phyloP scores from a whole-genome alignment of 2,329 filamentous ascomycete genomes.

The Macrophomina phaseolina region DNA sequence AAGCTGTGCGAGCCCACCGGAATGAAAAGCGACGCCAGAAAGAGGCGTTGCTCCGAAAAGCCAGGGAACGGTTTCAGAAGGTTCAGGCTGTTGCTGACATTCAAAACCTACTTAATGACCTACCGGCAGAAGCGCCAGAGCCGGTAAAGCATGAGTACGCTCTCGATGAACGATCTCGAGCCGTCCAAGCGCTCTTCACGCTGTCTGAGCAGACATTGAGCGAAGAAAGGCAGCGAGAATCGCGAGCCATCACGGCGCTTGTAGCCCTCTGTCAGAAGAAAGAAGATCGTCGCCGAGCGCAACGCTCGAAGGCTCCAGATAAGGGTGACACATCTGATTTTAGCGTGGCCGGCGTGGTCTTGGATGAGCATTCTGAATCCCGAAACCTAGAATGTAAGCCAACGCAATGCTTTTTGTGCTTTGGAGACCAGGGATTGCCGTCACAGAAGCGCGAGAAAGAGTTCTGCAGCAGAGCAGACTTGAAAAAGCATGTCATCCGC shows the following conservation, averaged over 20 bases:
- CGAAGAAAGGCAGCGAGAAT: background rate
- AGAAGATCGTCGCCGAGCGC: background rate
- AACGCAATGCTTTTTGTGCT: conserved; percentile 15
- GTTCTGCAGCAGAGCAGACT: background rate
- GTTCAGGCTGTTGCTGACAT: background rate
- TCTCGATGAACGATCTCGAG: background rate
- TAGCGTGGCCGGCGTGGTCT: no score
- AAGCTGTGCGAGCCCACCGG: background rate
- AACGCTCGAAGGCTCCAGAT: no score
- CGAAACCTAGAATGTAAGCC: background rate
- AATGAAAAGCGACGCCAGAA: background rate
- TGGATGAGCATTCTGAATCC: background rate
- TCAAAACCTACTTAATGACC: background rate
- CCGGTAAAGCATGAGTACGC: background rate
- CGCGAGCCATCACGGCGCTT: background rate
- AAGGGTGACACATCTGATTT: no score
- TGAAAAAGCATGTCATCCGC: conserved; percentile 12
- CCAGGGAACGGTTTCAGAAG: background rate
- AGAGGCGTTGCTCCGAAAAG: background rate
- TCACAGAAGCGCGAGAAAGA: no score
- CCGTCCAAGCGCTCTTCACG: background rate
- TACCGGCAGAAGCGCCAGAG: background rate
- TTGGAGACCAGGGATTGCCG: background rate
- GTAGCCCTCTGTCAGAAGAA: background rate
- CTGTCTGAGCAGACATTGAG: background rate